phyloP scores from a whole-genome alignment of 495 filamentous ascomycete genomes.

The Aspergillus bertholletiae region DNA sequence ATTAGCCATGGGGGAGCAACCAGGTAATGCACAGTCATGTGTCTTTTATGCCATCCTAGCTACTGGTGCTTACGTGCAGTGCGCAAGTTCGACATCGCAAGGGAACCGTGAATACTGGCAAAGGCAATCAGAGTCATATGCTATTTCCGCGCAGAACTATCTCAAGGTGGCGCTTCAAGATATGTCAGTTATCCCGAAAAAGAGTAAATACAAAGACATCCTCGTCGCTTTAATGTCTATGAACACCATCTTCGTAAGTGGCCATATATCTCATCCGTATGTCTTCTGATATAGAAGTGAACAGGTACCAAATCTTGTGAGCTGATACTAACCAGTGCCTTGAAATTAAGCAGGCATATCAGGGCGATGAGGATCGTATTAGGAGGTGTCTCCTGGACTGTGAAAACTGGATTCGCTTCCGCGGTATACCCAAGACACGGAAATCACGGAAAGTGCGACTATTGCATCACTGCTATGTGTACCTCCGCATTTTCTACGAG shows the following conservation, averaged over 20 bases:
- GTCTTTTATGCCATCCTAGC: conserved; percentile 20
- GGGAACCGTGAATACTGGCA: conserved; percentile 1
- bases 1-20: conserved; percentile 12
- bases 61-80: conserved; percentile 18
- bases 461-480: conserved; percentile 29
- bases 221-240: conserved; percentile 27
- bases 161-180: conserved; percentile 17
- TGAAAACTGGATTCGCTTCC: conserved; percentile 22
- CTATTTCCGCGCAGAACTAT: conserved; percentile 13
- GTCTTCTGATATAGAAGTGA: background rate
- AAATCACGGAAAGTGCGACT: conserved; percentile 26
- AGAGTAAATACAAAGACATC: conserved; percentile 27
- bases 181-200: conserved; percentile 13
- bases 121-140: background rate
- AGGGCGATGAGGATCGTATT: conserved; percentile 15
- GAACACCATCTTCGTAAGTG: conserved; percentile 8
- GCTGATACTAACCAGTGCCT: background rate
- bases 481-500: conserved; percentile 27
- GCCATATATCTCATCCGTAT: background rate
- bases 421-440: conserved; percentile 17
- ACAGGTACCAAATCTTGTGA: background rate
- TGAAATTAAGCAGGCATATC: conserved; percentile 4
- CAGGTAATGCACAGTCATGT: conserved; percentile 18
- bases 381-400: conserved; percentile 22
- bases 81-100: conserved; percentile 11